phyloP scores from a whole-genome alignment of 2,329 filamentous ascomycete species.

The Ceratocystis cubensis region DNA sequence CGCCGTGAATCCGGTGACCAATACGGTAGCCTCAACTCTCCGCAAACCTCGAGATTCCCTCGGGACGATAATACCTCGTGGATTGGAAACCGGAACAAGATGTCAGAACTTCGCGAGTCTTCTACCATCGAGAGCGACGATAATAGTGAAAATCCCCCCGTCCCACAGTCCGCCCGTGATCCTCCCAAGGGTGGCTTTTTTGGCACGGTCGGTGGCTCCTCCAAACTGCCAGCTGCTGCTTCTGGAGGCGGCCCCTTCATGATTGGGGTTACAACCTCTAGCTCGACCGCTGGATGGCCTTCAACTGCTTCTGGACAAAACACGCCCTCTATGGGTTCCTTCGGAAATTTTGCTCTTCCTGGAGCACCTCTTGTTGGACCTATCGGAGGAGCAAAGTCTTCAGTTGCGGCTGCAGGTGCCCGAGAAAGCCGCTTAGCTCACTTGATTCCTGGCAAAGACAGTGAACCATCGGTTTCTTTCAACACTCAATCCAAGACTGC shows the following conservation, averaged over 20 bases:
- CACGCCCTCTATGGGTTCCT: conserved; percentile 58
- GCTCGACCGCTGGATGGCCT: conserved; percentile 35
- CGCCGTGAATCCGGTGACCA: conserved; percentile 70
- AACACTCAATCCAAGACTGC: conserved; percentile 30
- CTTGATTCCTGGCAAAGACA: conserved; percentile 50
- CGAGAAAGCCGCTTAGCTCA: conserved; percentile 79
- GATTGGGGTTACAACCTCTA: conserved; percentile 31
- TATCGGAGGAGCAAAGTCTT: conserved; percentile 39
- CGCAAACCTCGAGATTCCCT: conserved; percentile 45
- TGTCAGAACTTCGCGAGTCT: conserved; percentile 22
- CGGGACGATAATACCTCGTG: conserved; percentile 51
- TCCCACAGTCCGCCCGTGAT: conserved; percentile 17
- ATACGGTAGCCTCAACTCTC: conserved; percentile 46
- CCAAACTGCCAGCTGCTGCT: conserved; percentile 9
- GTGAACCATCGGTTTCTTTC: conserved; percentile 34
- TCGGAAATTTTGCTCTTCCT: conserved; percentile 75
- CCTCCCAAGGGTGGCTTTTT: conserved; percentile 19
- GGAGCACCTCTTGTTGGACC: conserved; percentile 47
- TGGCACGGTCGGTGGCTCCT: conserved; percentile 15
- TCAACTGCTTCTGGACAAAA: conserved; percentile 36
- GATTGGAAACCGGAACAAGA: conserved; percentile 39
- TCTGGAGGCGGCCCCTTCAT: conserved; percentile 27
- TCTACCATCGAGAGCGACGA: conserved; percentile 46
- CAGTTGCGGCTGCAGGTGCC: conserved; percentile 25
- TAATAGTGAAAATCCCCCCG: conserved; percentile 25